Conservation (phyloP, 345 rosid species). For the Kernera saxatilis region DNA sequence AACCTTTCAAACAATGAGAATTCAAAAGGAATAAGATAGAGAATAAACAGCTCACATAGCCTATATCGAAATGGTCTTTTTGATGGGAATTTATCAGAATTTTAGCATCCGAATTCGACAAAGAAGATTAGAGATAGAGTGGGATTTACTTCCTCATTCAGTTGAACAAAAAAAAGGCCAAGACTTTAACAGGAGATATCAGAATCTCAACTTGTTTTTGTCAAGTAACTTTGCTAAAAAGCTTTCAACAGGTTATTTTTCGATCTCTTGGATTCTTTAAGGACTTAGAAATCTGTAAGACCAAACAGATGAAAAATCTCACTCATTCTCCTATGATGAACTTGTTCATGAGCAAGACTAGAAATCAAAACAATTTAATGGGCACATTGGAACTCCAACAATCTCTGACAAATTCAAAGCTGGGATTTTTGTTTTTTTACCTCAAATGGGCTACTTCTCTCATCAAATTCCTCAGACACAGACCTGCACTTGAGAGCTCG, state of each 20-base stretch:
- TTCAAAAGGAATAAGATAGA: constrained; percentile 14
- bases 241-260: not conserved
- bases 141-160: not conserved
- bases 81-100: no score
- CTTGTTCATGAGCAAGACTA: not conserved
- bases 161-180: constrained; percentile 2
- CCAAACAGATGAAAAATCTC: not conserved
- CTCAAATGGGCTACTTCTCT: constrained; percentile 79
- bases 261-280: not conserved
- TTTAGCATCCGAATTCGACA: no score
- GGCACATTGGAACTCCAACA: not conserved
- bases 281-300: not conserved
- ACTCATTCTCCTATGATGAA: not conserved
- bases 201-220: not conserved
- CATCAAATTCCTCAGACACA: constrained; percentile 43
- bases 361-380: not conserved
- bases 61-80: not conserved
- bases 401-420: not conserved
- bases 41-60: not conserved
- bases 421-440: constrained; percentile 29
- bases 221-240: not conserved
- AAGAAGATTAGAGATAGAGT: not conserved
- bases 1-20: constrained; percentile 49
- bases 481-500: constrained; percentile 34
- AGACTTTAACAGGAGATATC: constrained; percentile 4